Conservation (phyloP, 1,284 basidiomycete genomes). For the Rhodotorula sp. region DNA sequence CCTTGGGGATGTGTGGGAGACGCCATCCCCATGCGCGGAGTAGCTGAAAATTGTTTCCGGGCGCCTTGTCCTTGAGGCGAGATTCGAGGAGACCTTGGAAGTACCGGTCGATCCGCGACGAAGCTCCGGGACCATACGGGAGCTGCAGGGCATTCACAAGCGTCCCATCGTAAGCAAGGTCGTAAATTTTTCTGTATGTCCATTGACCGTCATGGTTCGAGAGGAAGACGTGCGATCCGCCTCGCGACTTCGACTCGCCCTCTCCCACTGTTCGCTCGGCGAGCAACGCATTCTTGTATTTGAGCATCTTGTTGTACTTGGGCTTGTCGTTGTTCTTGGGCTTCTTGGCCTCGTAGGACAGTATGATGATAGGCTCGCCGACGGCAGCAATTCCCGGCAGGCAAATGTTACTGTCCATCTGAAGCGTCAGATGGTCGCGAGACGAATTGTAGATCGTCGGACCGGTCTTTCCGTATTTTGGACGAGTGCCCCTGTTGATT, state of each 20-base stretch:
- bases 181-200: not conserved
- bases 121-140: not conserved
- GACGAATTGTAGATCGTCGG: not conserved
- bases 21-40: not conserved
- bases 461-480: too few relatives aligned
- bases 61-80: not conserved
- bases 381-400: not conserved
- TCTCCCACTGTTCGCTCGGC: not conserved
- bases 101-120: not conserved
- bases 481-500: too few relatives aligned
- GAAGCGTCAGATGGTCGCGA: not conserved
- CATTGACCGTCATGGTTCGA: not conserved
- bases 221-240: not conserved
- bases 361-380: not conserved
- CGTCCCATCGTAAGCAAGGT: not conserved
- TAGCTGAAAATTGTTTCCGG: not conserved
- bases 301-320: not conserved
- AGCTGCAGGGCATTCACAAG: not conserved
- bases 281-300: not conserved
- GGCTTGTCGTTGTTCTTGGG: too few relatives aligned
- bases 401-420: not conserved
- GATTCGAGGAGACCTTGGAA: not conserved
- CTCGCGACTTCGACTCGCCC: not conserved
- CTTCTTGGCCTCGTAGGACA: not conserved
- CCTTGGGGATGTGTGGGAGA: not conserved